Evolutionary conservation across 2,329 filamentous ascomycete genomes (phyloP), one percentile per base, ranked within the genome.

Genomic region (Zymoseptoria crescenta): DNA sequence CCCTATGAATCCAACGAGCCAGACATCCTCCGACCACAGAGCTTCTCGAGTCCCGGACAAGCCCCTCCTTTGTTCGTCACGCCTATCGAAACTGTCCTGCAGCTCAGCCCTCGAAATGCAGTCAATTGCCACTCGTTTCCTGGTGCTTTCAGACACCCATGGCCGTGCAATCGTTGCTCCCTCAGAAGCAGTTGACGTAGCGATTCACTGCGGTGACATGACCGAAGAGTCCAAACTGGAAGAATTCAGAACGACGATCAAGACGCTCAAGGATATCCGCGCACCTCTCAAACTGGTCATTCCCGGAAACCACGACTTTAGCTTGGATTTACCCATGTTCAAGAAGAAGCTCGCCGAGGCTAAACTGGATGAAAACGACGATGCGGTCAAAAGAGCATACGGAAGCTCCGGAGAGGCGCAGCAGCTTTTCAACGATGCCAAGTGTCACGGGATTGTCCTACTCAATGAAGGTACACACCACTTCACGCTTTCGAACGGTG

Each of bases 291-390:
- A 86, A 65, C 74, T 87, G 24, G 79, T 86, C 20, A 85, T 87
- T 60, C 79, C 83, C 0, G 84, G 84, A 0, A 86, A 86, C 66
- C 84, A 87, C 70, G 83, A 86, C 65, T 74, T 84, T 50, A 80
- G 78, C 3, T 75, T 86, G 0, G 83, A 87, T 55, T 28, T 7
- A 7, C 16, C 52, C 4, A 60, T 55, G 49, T 70, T 30, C 56
- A 59, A 56, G 60, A 65, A 58, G 10, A 48, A 56, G 19, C 56
- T 60, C 8, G 48, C 54, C 21, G 52, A 52, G 28, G 21, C 19
- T 28, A 30, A 28, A 30, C 9, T 51, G 53, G 8, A 20, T 3
- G 19, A 49, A 21, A 49, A 59, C 6, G 53, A 54, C 20, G 50
- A 35, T 3, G 16, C 54, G 13, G 49, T 67, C 5, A 54, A 50